Percentiles rank a stretch among this genome's conserved stretches.
Evolutionary conservation across 2,329 filamentous ascomycete genomes (phyloP).

Genomic region (Epichloe sp.): DNA sequence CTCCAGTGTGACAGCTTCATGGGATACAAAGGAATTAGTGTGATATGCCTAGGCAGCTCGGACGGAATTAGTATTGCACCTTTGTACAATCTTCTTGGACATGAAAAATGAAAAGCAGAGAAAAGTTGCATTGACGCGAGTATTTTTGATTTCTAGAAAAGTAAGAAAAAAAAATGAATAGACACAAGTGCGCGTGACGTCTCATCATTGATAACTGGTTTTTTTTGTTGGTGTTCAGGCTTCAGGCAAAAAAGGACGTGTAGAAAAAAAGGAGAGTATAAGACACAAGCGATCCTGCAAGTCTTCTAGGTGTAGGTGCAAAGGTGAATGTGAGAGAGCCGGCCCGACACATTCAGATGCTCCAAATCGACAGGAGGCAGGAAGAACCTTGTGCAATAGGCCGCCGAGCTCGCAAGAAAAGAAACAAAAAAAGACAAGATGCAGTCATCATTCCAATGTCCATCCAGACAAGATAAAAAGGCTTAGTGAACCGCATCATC

Average conservation of each 20-base stretch:
- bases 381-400: not conserved
- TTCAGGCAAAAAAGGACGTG: not conserved
- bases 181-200: constrained; percentile 5
- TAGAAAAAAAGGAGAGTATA: not conserved
- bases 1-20: too few species aligned
- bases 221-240: not conserved
- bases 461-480: not conserved
- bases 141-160: not conserved
- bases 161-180: not conserved
- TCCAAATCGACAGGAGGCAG: not conserved
- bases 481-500: not conserved
- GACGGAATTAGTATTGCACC: too few species aligned
- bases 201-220: constrained; percentile 4
- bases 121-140: not conserved
- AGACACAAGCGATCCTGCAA: not conserved
- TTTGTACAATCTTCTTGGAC: too few species aligned
- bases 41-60: too few species aligned
- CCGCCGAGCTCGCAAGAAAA: not conserved
- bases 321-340: constrained; percentile 9
- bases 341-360: constrained; percentile 8
- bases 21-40: too few species aligned
- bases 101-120: not conserved
- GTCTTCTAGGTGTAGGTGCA: not conserved
- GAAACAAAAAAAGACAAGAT: not conserved
- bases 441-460: not conserved